Evolutionary conservation across 2,329 filamentous ascomycete genomes (phyloP).

Genomic region (Apiospora arundinis): DNA sequence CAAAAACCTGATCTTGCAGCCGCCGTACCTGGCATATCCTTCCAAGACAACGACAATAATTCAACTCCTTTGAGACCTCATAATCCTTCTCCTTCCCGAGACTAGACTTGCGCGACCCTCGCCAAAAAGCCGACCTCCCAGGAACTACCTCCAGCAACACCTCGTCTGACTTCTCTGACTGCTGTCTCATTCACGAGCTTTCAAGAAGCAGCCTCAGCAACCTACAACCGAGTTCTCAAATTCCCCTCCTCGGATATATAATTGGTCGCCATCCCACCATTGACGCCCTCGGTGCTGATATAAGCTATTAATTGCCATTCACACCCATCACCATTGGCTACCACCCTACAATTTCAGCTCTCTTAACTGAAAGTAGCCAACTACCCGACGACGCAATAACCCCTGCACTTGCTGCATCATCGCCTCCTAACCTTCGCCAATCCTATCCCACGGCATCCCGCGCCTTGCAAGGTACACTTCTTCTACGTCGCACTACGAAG

Average conservation of each 20-base stretch:
- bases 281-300: slow-evolving; percentile 41
- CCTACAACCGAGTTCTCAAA: slow-evolving; percentile 11
- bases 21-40: slow-evolving; percentile 24
- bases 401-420: slow-evolving; percentile 37
- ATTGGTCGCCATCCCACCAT: slow-evolving; percentile 35
- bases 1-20: slow-evolving; percentile 22
- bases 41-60: slow-evolving; percentile 26
- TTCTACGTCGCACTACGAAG: slow-evolving; percentile 37
- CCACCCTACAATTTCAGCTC: slow-evolving; percentile 25
- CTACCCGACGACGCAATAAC: slow-evolving; percentile 35
- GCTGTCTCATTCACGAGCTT: slow-evolving; percentile 25
- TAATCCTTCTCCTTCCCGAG: slow-evolving; percentile 22
- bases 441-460: slow-evolving; percentile 31
- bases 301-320: slow-evolving; percentile 41
- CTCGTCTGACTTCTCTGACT: background rate
- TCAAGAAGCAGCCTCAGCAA: slow-evolving; percentile 19
- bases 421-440: slow-evolving; percentile 38
- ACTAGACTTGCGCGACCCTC: slow-evolving; percentile 26
- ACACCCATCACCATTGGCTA: slow-evolving; percentile 27
- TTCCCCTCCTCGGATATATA: slow-evolving; percentile 36
- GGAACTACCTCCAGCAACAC: slow-evolving; percentile 19
- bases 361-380: slow-evolving; percentile 29
- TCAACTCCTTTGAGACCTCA: slow-evolving; percentile 23
- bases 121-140: slow-evolving; percentile 21
- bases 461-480: slow-evolving; percentile 27